Evolutionary conservation across 768 basidiomycete species (phyloP).

Genomic region (Leccinum rimulosum): DNA sequence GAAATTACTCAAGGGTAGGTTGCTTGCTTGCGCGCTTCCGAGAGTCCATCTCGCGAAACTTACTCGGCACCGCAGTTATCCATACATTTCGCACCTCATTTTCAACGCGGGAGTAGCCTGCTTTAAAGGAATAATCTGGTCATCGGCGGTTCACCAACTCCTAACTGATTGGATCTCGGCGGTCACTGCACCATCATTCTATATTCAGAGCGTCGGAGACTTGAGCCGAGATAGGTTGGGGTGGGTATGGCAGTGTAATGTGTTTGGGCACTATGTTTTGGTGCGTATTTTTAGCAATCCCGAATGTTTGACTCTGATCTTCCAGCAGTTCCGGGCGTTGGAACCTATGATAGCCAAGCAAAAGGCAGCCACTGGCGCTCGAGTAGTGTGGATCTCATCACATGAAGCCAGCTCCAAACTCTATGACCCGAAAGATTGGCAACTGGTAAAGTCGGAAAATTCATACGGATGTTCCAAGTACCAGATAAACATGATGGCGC

Average conservation of each 20-base stretch:
- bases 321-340: slow-evolving; percentile 58
- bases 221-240: slow-evolving; percentile 69
- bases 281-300: slow-evolving; percentile 41
- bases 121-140: slow-evolving; percentile 55
- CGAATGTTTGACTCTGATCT: slow-evolving; percentile 4
- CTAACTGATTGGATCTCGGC: slow-evolving; percentile 41
- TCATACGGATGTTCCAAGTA: slow-evolving; percentile 77
- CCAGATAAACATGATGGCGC: slow-evolving; percentile 67
- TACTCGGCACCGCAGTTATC: slow-evolving; percentile 47
- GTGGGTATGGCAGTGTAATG: slow-evolving; percentile 81
- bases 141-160: slow-evolving; percentile 45
- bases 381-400: slow-evolving; percentile 82
- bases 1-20: slow-evolving; percentile 53
- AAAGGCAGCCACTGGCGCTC: slow-evolving; percentile 41
- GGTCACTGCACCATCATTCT: slow-evolving; percentile 54
- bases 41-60: neutral
- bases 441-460: slow-evolving; percentile 54
- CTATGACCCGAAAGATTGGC: slow-evolving; percentile 70
- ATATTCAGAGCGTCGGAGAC: slow-evolving; percentile 57
- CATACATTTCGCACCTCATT: slow-evolving; percentile 78
- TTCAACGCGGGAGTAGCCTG: slow-evolving; percentile 75
- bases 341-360: slow-evolving; percentile 50
- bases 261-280: slow-evolving; percentile 78
- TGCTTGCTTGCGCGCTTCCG: neutral
- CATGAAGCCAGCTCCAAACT: slow-evolving; percentile 53